phyloP scores from a whole-genome alignment of 192 early-diverging fungal genomes.

The Pilobolus umbonatus region DNA sequence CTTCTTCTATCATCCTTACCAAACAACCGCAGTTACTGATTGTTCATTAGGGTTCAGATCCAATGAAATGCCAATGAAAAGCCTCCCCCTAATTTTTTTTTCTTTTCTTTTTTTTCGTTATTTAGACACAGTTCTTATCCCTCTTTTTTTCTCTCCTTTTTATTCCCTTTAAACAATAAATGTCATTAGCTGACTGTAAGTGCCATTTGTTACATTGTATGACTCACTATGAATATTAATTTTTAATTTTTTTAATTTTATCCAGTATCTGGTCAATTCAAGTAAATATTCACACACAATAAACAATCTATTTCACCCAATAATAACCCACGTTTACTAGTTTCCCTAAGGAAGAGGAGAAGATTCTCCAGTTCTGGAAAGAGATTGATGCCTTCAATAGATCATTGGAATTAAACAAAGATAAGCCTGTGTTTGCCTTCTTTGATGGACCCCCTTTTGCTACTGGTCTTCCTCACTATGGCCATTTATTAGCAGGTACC shows the following conservation, averaged over 20 bases:
- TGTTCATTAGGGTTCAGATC: too few species aligned
- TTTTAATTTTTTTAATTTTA: conserved; percentile 2
- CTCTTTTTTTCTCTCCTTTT: conserved; percentile 12
- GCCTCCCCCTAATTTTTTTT: too few species aligned
- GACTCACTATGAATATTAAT: neutral
- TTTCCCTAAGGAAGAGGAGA: conserved; percentile 94
- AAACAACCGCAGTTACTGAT: too few species aligned
- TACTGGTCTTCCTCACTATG: conserved; percentile 97
- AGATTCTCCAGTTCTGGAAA: conserved; percentile 90
- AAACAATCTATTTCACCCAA: neutral
- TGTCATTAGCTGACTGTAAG: conserved; percentile 40
- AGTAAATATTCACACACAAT: conserved; percentile 33
- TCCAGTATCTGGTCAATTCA: conserved; percentile 38
- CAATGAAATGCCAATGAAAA: too few species aligned
- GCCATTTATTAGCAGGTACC: conserved; percentile 96
- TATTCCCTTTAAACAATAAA: conserved; percentile 5
- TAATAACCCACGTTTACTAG: conserved; percentile 30
- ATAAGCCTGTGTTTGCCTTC: conserved; percentile 83
- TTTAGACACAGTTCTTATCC: neutral
- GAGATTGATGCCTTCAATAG: conserved; percentile 96
- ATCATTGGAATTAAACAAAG: conserved; percentile 87
- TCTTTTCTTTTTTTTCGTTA: neutral
- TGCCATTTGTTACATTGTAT: neutral
- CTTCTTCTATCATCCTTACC: too few species aligned
- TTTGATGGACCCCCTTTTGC: conserved; percentile 99